Evolutionary conservation across 768 basidiomycete genomes (phyloP), one percentile per base, ranked within the genome.

Genomic region (Russula sp.): DNA sequence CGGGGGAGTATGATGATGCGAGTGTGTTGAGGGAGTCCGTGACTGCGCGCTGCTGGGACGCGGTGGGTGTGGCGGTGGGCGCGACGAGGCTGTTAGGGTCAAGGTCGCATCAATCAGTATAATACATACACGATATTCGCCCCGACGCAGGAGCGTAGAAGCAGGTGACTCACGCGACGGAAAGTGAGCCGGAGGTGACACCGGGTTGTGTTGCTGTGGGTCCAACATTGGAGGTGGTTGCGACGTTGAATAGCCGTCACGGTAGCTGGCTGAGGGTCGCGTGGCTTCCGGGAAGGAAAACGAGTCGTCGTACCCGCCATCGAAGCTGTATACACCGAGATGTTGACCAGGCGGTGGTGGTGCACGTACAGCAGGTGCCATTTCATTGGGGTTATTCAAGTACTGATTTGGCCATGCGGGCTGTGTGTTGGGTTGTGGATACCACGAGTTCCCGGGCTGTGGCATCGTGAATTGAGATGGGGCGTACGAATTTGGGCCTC

Each of bases 111-210:
- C 4, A 28, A 49, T 64, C 36, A 64, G 63, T 14, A 60, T 55
- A 30, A 38, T 55, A 53, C 5, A 24, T 20, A 30, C 7, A 14
- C 20, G 49, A 14, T 32, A 52, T 40, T 26, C 42, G 32, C n/a
- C 28, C 53, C 2, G 44, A 40, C 30, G 34, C 9, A 11, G 30
- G 14, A 40, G 50, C 28, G 40, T 40, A 22, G 24, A 20, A 42
- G 46, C 28, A 20, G 36, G 46, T 5, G 13, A 65, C 64, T 61
- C 54, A 65, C 64, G 54, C 40, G 64, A 30, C 24, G 56, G 54
- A 2, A 42, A 40, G 1, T 30, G 32, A n/a, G 59, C 54, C 22
- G 64, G 64, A 24, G 63, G 52, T 11, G 48, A 30, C 40, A 54
- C 64, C 1, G 54, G 59, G 46, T 38, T 50, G 11, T 51, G 40